Base-by-base conservation (phyloP, 441 rosid species). In the Hura crepitans region DNA sequence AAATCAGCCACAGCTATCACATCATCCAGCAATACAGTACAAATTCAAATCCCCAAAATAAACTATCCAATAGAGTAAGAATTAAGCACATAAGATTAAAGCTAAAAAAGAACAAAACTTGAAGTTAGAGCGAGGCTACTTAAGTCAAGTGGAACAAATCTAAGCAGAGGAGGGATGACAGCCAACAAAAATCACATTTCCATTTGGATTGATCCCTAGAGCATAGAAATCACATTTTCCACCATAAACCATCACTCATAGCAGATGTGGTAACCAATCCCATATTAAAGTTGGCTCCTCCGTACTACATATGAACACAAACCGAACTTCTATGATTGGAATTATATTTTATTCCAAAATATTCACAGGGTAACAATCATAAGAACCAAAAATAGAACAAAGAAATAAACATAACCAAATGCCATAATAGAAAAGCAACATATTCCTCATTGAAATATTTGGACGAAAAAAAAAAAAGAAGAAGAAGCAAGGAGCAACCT, bases 401-500 rank as follows among this genome's bases (percentile, higher is more conserved):
- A 55, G 28, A 53, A 53, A 27, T 6, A 55, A 23, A 25, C 13
- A 23, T 53, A 23, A 6, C 57, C 28, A 27, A 55, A 55, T 55
- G 33, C 33, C 33, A 55, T 11, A 50, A 50, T 35, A 8, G 5
- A 43, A 62, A 62, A 17, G 31, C 46, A 42, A 13, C 46, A 42
- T 3, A 42, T 42, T 42, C 12, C 46, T 11, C 46, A 0, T 42
- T 42, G 14, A 42, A 10, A 42, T 9, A 42, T 8, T 42, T 42
- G 42, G 8, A 42, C 2, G 1, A 42, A 8, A 7, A 10, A 42
- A 42, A 0, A 11, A 12, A 42, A 39, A 8, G 45, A 42, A 42
- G 12, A 2, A 4, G 12, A 42, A 42, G 46, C 46, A 42, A 10
- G 13, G 10, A 6, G 11, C 2, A 10, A 39, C 94, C 92, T 84